Percentiles rank a stretch among this genome's conserved stretches.
Evolutionary conservation across 768 basidiomycete species (phyloP).

Genomic region (Leccinellum albellum): DNA sequence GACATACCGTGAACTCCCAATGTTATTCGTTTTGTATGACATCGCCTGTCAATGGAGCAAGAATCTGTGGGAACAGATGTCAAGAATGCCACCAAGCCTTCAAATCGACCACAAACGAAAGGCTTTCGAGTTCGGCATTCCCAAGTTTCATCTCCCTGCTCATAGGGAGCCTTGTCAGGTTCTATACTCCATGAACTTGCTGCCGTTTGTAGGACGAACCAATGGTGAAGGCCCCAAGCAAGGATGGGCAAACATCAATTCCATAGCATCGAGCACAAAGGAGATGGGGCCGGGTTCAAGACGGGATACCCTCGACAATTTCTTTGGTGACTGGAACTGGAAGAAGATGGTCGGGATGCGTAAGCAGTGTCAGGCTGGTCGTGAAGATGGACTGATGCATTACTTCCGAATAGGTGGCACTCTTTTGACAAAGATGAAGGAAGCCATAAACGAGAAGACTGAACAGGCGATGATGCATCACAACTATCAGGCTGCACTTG

Average conservation of each 20-base stretch:
- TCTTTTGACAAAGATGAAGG: too few relatives aligned
- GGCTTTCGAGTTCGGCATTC: neutral
- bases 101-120: neutral
- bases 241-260: neutral
- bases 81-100: neutral
- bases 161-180: neutral
- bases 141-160: neutral
- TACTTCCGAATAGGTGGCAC: neutral
- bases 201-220: neutral
- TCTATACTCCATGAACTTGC: neutral
- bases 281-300: neutral
- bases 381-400: neutral
- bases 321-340: neutral
- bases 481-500: too few relatives aligned
- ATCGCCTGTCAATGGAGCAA: neutral
- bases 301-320: neutral
- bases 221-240: neutral
- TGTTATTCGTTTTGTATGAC: neutral
- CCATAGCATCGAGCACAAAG: neutral
- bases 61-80: neutral
- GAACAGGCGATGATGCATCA: too few relatives aligned
- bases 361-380: neutral
- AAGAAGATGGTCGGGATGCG: neutral
- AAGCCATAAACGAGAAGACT: too few relatives aligned
- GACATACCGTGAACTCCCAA: neutral